Conservation (phyloP, 2,329 filamentous ascomycete genomes). For the Hypoxylon sp. region DNA sequence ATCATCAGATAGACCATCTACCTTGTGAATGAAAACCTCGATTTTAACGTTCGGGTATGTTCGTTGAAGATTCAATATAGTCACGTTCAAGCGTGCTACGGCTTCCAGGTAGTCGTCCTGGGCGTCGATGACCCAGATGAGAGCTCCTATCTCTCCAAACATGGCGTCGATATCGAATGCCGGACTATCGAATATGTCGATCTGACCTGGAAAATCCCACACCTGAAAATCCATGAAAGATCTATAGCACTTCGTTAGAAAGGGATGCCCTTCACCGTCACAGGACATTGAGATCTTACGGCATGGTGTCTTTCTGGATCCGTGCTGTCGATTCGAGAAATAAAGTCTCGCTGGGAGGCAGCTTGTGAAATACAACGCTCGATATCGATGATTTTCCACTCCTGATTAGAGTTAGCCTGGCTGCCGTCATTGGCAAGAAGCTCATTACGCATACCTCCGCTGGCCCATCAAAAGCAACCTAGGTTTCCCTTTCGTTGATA, state of each 20-base stretch:
- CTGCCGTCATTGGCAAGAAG: neutral
- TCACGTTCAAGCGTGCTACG: conserved; percentile 84
- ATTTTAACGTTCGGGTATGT: conserved; percentile 94
- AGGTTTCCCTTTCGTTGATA: conserved; percentile 73
- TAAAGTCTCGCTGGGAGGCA: conserved; percentile 92
- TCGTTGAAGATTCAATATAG: conserved; percentile 87
- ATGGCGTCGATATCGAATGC: conserved; percentile 92
- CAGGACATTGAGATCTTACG: conserved; percentile 67
- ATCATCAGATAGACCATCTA: conserved; percentile 96
- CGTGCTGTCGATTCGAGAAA: conserved; percentile 95
- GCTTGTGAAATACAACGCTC: conserved; percentile 98
- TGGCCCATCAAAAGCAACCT: conserved; percentile 94
- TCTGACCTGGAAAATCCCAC: conserved; percentile 95
- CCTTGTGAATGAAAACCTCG: conserved; percentile 99
- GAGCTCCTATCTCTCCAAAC: conserved; percentile 90
- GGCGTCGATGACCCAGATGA: conserved; percentile 98
- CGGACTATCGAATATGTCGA: conserved; percentile 87
- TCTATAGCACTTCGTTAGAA: conserved; percentile 56
- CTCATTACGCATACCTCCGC: conserved; percentile 76
- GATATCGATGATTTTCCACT: conserved; percentile 98
- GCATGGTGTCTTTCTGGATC: conserved; percentile 94
- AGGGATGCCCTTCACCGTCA: neutral
- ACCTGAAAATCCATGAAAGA: conserved; percentile 99
- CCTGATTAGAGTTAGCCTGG: conserved; percentile 57
- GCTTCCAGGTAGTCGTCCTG: conserved; percentile 98